Percentiles rank a stretch among this genome's conserved stretches.
Evolutionary conservation across 208 protist genomes (phyloP).

Genomic region (Crithidia thermophila): DNA sequence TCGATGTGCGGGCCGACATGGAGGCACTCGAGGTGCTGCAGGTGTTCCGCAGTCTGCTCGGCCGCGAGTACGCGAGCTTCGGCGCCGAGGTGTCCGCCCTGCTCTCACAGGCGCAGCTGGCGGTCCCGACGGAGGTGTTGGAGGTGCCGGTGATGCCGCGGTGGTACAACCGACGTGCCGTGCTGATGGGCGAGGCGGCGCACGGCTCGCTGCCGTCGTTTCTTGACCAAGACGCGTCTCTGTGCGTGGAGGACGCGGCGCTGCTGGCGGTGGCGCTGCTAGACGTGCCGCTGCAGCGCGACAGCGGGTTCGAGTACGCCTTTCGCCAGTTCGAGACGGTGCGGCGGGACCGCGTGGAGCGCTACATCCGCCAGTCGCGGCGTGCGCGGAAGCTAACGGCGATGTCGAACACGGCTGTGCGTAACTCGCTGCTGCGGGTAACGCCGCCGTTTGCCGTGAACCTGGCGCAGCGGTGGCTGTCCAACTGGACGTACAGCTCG

Average conservation of each 20-base stretch:
- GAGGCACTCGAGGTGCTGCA: slow-evolving; percentile 56
- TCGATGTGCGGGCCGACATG: slow-evolving; percentile 42
- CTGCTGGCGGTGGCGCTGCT: slow-evolving; percentile 78
- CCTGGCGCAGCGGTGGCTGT: slow-evolving; percentile 77
- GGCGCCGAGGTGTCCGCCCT: slow-evolving; percentile 37
- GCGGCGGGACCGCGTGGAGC: slow-evolving; percentile 81
- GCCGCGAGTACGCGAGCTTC: slow-evolving; percentile 62
- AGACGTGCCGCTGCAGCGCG: slow-evolving; percentile 77
- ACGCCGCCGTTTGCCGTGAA: slow-evolving; percentile 48
- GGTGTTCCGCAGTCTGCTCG: slow-evolving; percentile 46
- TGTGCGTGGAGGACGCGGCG: slow-evolving; percentile 91
- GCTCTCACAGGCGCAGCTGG: slow-evolving; percentile 53
- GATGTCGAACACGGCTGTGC: slow-evolving; percentile 41
- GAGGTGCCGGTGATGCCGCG: slow-evolving; percentile 91
- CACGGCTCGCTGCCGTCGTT: slow-evolving; percentile 88
- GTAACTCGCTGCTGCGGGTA: slow-evolving; percentile 54
- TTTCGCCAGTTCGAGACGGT: slow-evolving; percentile 87
- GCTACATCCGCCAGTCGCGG: slow-evolving; percentile 88
- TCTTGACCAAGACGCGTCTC: slow-evolving; percentile 80
- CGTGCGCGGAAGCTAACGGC: slow-evolving; percentile 68
- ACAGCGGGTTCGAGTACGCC: slow-evolving; percentile 86
- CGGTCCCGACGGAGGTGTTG: slow-evolving; percentile 68
- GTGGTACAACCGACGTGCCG: slow-evolving; percentile 88
- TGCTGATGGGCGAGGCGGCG: slow-evolving; percentile 86
- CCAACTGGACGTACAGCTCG: slow-evolving; percentile 83